phyloP scores from a whole-genome alignment of 108 stramenopile genomes.

The Craspedostauros australis region DNA sequence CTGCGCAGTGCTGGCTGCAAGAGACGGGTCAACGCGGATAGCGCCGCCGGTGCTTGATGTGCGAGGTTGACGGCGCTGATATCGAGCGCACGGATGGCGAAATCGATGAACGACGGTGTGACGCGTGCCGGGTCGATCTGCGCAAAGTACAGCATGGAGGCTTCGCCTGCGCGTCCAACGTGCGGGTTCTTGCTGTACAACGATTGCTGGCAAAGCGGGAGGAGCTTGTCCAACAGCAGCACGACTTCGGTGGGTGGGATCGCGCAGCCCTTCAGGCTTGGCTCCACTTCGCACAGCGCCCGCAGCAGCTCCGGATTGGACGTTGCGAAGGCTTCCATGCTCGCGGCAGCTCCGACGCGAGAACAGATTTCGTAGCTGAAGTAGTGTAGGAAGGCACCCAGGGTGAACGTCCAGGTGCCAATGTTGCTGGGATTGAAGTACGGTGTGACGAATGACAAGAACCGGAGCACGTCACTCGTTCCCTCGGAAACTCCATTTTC shows the following conservation, averaged over 20 bases:
- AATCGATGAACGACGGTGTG: slow-evolving; percentile 77
- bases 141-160: slow-evolving; percentile 68
- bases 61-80: slow-evolving; percentile 73
- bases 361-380: slow-evolving; percentile 70
- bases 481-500: slow-evolving; percentile 51
- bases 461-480: slow-evolving; percentile 65
- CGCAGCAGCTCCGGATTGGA: slow-evolving; percentile 31
- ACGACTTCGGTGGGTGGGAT: slow-evolving; percentile 70
- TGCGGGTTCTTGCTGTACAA: slow-evolving; percentile 82
- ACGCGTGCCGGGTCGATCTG: slow-evolving; percentile 71
- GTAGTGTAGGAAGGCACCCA: slow-evolving; percentile 85
- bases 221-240: slow-evolving; percentile 56
- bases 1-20: slow-evolving; percentile 64
- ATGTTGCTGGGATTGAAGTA: slow-evolving; percentile 90
- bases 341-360: slow-evolving; percentile 61
- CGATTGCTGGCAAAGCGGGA: slow-evolving; percentile 80
- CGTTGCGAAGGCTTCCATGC: slow-evolving; percentile 37
- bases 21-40: slow-evolving; percentile 60
- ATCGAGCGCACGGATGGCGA: slow-evolving; percentile 72
- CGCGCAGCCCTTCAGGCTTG: slow-evolving; percentile 27
- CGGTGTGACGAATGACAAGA: slow-evolving; percentile 72
- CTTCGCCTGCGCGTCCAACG: slow-evolving; percentile 81
- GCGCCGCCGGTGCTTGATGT: slow-evolving; percentile 86
- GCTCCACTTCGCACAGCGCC: slow-evolving; percentile 50
- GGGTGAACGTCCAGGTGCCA: slow-evolving; percentile 82